Conservation (phyloP, 2,329 filamentous ascomycete species). For the Zarea fungicola region DNA sequence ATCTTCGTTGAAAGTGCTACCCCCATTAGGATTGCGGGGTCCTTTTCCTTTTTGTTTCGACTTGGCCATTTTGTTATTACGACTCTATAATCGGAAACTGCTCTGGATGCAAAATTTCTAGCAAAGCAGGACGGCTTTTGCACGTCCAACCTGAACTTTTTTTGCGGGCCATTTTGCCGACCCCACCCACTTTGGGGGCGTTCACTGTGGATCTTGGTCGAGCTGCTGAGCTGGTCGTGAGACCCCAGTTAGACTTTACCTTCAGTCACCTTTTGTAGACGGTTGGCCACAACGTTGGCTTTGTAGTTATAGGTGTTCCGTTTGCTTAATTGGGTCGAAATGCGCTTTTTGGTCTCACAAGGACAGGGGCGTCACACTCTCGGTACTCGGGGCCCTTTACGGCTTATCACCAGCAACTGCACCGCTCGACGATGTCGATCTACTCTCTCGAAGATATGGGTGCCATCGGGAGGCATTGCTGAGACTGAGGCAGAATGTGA, state of each 20-base stretch:
- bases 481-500: slow-evolving; percentile 50
- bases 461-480: slow-evolving; percentile 66
- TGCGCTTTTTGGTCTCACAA: neutral
- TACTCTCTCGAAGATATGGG: slow-evolving; percentile 68
- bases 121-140: slow-evolving; percentile 6
- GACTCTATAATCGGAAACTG: neutral
- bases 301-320: too few species aligned
- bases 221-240: slow-evolving; percentile 5
- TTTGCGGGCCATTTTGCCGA: slow-evolving; percentile 6
- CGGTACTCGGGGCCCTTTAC: neutral
- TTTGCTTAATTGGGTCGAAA: neutral
- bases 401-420: neutral
- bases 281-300: too few species aligned
- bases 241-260: neutral
- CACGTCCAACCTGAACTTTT: slow-evolving; percentile 13
- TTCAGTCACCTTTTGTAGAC: neutral
- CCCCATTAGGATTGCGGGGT: slow-evolving; percentile 17
- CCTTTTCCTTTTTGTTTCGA: slow-evolving; percentile 33
- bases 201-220: neutral
- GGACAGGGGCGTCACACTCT: neutral
- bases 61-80: slow-evolving; percentile 21
- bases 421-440: slow-evolving; percentile 32
- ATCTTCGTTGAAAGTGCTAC: slow-evolving; percentile 40
- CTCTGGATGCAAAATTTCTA: slow-evolving; percentile 5
- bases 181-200: slow-evolving; percentile 5